phyloP scores from a whole-genome alignment of 2,329 filamentous ascomycete genomes.

The Periconia sp. region DNA sequence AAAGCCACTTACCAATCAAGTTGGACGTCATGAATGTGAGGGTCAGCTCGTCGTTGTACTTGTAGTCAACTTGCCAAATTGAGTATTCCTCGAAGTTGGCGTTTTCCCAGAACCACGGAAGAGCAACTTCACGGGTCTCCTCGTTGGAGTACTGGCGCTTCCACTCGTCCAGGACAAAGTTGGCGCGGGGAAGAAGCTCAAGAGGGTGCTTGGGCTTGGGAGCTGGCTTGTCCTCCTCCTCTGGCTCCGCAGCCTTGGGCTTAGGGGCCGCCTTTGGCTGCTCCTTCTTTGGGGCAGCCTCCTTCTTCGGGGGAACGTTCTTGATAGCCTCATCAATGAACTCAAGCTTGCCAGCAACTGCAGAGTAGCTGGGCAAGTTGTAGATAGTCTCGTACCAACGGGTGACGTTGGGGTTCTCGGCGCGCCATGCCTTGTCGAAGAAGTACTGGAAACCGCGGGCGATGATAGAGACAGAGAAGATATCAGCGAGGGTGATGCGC shows the following conservation, averaged over 20 bases:
- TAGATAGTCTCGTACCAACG: constrained; percentile 95
- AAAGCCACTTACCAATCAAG: constrained; percentile 73
- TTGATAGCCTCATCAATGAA: constrained; percentile 83
- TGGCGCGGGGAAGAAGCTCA: constrained; percentile 79
- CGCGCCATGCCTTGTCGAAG: constrained; percentile 89
- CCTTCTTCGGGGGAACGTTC: constrained; percentile 76
- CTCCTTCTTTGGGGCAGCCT: constrained; percentile 69
- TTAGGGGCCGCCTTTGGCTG: constrained; percentile 63
- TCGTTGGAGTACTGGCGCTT: constrained; percentile 99
- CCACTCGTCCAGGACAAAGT: constrained; percentile 91
- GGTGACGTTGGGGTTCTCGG: constrained; percentile 80
- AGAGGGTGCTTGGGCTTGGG: constrained; percentile 98
- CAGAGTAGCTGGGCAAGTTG: constrained; percentile 90
- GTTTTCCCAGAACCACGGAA: constrained; percentile 99
- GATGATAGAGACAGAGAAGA: constrained; percentile 81
- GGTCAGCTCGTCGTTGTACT: constrained; percentile 98
- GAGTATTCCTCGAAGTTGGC: constrained; percentile 94
- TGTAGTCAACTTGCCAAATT: constrained; percentile 93
- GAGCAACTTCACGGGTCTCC: constrained; percentile 78
- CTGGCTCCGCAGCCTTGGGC: constrained; percentile 65
- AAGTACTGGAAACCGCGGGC: constrained; percentile 91
- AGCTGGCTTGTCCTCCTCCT: constrained; percentile 64
- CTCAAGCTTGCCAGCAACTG: constrained; percentile 75
- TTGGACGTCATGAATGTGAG: constrained; percentile 99
- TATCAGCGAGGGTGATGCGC: constrained; percentile 94